These are phyloP conservation scores for Pontederia crassipes DNA, from an alignment of 176 grass and related monocot species.

Conservation along the genomic window DNA sequence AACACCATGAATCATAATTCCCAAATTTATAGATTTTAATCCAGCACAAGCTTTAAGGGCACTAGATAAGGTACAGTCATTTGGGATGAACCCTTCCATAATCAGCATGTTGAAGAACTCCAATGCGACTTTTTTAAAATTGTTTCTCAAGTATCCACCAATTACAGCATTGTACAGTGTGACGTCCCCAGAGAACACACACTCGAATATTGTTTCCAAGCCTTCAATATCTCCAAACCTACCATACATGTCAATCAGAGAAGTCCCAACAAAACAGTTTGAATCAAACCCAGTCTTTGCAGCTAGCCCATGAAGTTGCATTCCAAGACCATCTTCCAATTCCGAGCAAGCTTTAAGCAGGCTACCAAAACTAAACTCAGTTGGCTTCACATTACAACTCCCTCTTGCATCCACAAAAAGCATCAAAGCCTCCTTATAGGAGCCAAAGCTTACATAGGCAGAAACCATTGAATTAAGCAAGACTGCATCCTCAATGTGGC, in stretches of 20 bases:
- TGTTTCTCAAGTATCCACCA: constrained; percentile 32
- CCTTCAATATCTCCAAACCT: constrained; percentile 20
- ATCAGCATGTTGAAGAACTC: constrained; percentile 17
- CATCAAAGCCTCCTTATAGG: constrained; percentile 8
- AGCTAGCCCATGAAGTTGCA: constrained; percentile 28
- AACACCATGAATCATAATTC: constrained; percentile 25
- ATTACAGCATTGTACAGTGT: constrained; percentile 28
- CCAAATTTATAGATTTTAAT: constrained; percentile 22
- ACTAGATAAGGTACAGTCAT: constrained; percentile 30
- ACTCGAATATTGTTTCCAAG: constrained; percentile 22
- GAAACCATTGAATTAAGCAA: constrained; percentile 30
- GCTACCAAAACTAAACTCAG: constrained; percentile 28
- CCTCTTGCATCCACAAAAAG: constrained; percentile 18
- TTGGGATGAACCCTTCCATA: constrained; percentile 16
- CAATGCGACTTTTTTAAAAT: constrained; percentile 13
- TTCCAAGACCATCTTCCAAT: constrained; percentile 15
- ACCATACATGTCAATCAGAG: constrained; percentile 37
- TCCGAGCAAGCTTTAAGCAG: constrained; percentile 28
- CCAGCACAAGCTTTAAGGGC: constrained; percentile 25
- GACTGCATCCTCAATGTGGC: constrained; percentile 14
- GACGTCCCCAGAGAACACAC: constrained; percentile 9
- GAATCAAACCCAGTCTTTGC: constrained; percentile 25
- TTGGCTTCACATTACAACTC: constrained; percentile 15
- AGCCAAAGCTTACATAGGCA: constrained; percentile 11
- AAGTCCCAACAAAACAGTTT: constrained; percentile 28